Conservation (phyloP, 2,329 filamentous ascomycete genomes). For the Fusarium paranaense region DNA sequence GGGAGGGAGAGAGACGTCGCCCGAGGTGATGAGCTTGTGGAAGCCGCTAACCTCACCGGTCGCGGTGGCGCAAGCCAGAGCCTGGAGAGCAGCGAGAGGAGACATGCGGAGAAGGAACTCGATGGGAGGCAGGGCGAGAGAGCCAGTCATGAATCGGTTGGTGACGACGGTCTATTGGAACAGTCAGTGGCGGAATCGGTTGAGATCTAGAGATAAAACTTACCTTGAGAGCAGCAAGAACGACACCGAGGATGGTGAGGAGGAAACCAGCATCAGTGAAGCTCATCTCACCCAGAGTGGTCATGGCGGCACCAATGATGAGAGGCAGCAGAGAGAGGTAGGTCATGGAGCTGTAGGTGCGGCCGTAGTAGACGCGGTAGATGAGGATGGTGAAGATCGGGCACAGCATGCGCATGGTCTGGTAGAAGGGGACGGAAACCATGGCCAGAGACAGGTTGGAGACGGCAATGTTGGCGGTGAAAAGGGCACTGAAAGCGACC, state of each 20-base stretch:
- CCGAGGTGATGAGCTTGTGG: slow-evolving; percentile 49
- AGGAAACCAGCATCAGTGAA: slow-evolving; percentile 69
- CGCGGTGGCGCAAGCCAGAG: slow-evolving; percentile 62
- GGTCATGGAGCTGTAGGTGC: slow-evolving; percentile 66
- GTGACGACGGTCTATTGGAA: slow-evolving; percentile 65
- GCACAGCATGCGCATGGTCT: slow-evolving; percentile 71
- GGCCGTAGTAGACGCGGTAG: slow-evolving; percentile 66
- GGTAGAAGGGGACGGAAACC: slow-evolving; percentile 75
- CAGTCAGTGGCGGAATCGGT: slow-evolving; percentile 26
- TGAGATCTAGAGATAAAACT: slow-evolving; percentile 1
- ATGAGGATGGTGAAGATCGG: slow-evolving; percentile 73
- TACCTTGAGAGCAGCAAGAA: slow-evolving; percentile 67
- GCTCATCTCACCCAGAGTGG: slow-evolving; percentile 72
- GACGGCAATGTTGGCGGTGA: slow-evolving; percentile 73
- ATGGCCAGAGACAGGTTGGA: slow-evolving; percentile 72
- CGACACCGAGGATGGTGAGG: slow-evolving; percentile 64
- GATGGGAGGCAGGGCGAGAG: slow-evolving; percentile 66
- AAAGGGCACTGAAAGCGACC: slow-evolving; percentile 69
- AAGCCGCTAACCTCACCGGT: slow-evolving; percentile 64
- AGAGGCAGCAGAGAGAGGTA: slow-evolving; percentile 72
- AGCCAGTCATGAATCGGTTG: slow-evolving; percentile 73
- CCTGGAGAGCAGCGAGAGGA: slow-evolving; percentile 68
- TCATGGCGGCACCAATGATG: slow-evolving; percentile 68
- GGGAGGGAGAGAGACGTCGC: slow-evolving; percentile 50
- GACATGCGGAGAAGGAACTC: slow-evolving; percentile 74